phyloP scores from a whole-genome alignment of 2,329 filamentous ascomycete genomes.

The Oidium heveae region DNA sequence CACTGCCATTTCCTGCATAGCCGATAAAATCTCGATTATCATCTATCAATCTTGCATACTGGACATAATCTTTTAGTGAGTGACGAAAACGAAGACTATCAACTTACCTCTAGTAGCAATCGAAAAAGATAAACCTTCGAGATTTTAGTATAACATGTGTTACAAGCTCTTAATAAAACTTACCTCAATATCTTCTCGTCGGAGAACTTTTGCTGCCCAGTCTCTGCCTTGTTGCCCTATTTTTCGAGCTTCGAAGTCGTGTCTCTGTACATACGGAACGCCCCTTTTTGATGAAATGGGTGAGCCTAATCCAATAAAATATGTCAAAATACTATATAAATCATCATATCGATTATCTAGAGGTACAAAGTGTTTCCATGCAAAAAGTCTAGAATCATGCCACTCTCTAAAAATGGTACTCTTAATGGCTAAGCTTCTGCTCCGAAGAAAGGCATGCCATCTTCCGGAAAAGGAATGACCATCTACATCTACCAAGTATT shows the following conservation, averaged over 20 bases:
- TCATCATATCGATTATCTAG: constrained; percentile 53
- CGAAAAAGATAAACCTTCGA: constrained; percentile 32
- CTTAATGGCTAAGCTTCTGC: constrained; percentile 49
- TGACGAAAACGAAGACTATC: not conserved
- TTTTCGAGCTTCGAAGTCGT: constrained; percentile 31
- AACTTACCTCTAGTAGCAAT: constrained; percentile 29
- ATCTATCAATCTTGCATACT: constrained; percentile 21
- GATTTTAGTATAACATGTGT: not conserved
- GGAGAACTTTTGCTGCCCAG: constrained; percentile 46
- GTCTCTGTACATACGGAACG: constrained; percentile 16
- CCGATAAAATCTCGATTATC: constrained; percentile 15
- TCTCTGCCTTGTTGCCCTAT: constrained; percentile 40
- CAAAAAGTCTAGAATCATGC: constrained; percentile 49
- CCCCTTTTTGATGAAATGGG: constrained; percentile 22
- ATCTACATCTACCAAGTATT: constrained; percentile 54
- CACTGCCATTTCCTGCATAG: constrained; percentile 13
- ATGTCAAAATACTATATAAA: constrained; percentile 47
- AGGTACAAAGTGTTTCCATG: constrained; percentile 63
- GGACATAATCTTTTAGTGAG: not conserved
- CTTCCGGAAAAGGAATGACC: constrained; percentile 47
- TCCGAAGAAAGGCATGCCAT: constrained; percentile 42
- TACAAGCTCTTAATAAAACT: constrained; percentile 16
- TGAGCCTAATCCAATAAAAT: constrained; percentile 37
- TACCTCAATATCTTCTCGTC: constrained; percentile 47
- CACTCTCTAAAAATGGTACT: constrained; percentile 57